These are phyloP conservation scores for Aquilaria agallochum DNA, from an alignment of 441 rosid species.

Conservation along the genomic window DNA sequence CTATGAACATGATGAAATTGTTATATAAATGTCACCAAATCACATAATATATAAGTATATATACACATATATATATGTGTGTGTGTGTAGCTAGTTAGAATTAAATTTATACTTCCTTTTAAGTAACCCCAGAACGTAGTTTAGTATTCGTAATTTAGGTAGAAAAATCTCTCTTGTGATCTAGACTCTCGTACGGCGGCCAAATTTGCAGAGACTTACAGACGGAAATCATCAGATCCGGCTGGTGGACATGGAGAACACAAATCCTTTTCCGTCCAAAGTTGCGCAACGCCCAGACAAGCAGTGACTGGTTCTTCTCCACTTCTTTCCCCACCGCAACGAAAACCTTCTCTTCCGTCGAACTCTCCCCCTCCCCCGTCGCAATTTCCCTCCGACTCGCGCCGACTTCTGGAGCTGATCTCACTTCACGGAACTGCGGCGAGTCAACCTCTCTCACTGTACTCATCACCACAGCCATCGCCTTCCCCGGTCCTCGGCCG, in stretches of 20 bases:
- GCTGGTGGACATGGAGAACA: conserved; percentile 67
- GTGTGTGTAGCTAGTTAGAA: too few species aligned
- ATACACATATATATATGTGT: too few species aligned
- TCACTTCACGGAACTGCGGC: conserved; percentile 27
- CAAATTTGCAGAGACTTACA: too few species aligned
- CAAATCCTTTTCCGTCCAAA: conserved; percentile 75
- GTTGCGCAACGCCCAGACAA: conserved; percentile 74
- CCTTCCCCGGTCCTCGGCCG: neutral
- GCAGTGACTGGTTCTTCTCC: conserved; percentile 45
- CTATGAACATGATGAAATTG: too few species aligned
- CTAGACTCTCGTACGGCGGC: too few species aligned
- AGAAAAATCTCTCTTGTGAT: too few species aligned
- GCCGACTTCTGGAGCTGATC: conserved; percentile 31
- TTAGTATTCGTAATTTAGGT: too few species aligned
- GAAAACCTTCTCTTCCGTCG: conserved; percentile 60
- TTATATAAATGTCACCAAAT: too few species aligned
- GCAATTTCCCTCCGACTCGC: conserved; percentile 33
- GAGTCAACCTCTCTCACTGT: conserved; percentile 35
- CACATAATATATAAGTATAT: too few species aligned
- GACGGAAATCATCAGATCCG: conserved; percentile 56
- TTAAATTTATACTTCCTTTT: too few species aligned
- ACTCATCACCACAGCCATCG: conserved; percentile 64
- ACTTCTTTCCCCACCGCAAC: conserved; percentile 71
- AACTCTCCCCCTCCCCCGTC: conserved; percentile 41
- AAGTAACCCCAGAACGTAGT: too few species aligned